Base-by-base conservation (phyloP, 192 early-diverging fungal species). In the Podila horticola region DNA sequence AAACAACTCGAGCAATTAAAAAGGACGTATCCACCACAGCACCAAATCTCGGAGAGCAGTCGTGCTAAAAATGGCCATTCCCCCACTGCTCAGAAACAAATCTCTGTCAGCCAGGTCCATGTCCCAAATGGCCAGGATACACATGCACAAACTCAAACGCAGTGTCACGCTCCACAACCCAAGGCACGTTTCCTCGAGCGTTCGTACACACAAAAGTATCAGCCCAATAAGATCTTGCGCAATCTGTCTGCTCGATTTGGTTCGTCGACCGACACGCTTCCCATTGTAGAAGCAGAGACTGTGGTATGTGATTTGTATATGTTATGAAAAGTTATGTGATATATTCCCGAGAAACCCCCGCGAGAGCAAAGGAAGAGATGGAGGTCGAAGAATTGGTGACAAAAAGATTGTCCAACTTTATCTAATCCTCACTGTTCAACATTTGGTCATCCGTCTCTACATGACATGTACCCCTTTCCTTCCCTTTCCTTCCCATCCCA, bases 211-310 rank as follows among this genome's bases (percentile, higher is more conserved):
- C 52, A 55, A 45, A 45, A 45, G 52, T 26, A 26, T 11, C 52
- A 55, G 24, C 52, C 52, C 52, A 55, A 26, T 26, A 55, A 55
- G 52, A 55, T 55, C 52, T 22, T 55, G 22, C 52, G 52, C 52
- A 55, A 55, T 55, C 52, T 55, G n/a, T 55, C 52, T 2, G 52
- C 52, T 24, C 52, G 52, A 24, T 55, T 55, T 55, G 52, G 52
- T 26, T 55, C 52, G n/a, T 55, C 52, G n/a, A 55, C 52, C 24
- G 52, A 55, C n/a, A 52, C 19, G 0, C 52, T 55, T 3, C 22
- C 52, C 8, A 11, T 55, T 55, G 20, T 26, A 26, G 52, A 55
- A 20, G n/a, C 22, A 55, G 52, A 55, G 52, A 55, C 52, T 24
- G 52, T 55, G 52, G 52, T 55, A 55, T 24, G 52, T 55, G 22